phyloP scores from a whole-genome alignment of 1,139 yeast species.

The Dujonia santamariae region DNA sequence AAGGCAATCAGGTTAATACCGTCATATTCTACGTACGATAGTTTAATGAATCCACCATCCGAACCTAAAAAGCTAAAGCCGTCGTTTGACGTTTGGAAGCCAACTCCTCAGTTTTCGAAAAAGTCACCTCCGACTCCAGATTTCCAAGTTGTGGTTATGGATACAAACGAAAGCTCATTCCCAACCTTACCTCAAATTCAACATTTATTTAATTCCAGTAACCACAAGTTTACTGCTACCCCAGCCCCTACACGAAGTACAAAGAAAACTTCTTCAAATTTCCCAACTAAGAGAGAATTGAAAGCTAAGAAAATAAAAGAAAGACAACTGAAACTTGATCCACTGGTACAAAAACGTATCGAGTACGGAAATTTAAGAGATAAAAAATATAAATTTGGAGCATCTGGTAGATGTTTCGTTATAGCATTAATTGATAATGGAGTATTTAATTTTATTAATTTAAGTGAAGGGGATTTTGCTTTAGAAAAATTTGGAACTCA shows the following conservation, averaged over 20 bases:
- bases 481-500: conserved; percentile 22
- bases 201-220: conserved; percentile 22
- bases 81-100: conserved; percentile 81
- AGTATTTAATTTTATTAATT: conserved; percentile 59
- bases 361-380: conserved; percentile 27
- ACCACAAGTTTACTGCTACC: conserved; percentile 9
- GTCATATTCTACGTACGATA: conserved; percentile 18
- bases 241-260: background rate
- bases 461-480: conserved; percentile 60
- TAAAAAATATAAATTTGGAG: conserved; percentile 39
- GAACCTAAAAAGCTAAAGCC: conserved; percentile 1
- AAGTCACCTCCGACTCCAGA: conserved; percentile 65
- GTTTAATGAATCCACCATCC: conserved; percentile 1
- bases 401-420: conserved; percentile 41
- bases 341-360: conserved; percentile 21
- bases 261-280: conserved; percentile 11
- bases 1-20: conserved; percentile 35
- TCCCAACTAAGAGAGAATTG: conserved; percentile 18
- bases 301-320: conserved; percentile 22
- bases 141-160: conserved; percentile 63
- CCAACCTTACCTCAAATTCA: conserved; percentile 49
- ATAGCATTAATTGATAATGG: conserved; percentile 74
- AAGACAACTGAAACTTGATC: conserved; percentile 25
- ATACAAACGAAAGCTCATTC: conserved; percentile 46
- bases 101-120: conserved; percentile 66